These are phyloP conservation scores for Phlyctochytrium arcticum DNA, from an alignment of 192 early-diverging fungal genomes.

Conservation along the genomic window DNA sequence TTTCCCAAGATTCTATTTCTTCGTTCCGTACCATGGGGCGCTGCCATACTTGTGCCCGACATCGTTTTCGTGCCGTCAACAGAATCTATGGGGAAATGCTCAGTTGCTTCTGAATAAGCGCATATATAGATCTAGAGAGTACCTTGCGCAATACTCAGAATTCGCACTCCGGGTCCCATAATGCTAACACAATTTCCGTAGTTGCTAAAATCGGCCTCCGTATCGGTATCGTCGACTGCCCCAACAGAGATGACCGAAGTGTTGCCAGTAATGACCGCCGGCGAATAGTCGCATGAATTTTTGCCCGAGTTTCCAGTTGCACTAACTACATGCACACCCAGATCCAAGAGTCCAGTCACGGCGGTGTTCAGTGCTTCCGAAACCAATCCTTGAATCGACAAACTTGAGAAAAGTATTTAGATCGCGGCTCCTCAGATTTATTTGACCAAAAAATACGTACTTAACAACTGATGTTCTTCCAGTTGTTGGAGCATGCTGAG, in stretches of 20 bases:
- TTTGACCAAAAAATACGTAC: neutral
- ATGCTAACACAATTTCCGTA: conserved; percentile 57
- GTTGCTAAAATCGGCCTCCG: conserved; percentile 44
- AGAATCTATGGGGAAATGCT: conserved; percentile 32
- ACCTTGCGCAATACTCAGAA: conserved; percentile 7
- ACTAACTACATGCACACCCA: conserved; percentile 45
- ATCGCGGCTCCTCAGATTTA: neutral
- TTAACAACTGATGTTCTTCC: conserved; percentile 16
- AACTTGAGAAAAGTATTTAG: conserved; percentile 9
- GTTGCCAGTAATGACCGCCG: conserved; percentile 28
- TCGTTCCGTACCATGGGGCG: conserved; percentile 55
- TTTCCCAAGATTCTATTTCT: too few species aligned
- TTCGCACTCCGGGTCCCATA: conserved; percentile 56
- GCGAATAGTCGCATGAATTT: conserved; percentile 56
- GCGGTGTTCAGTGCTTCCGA: conserved; percentile 60
- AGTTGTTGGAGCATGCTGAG: conserved; percentile 5
- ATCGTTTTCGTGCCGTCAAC: conserved; percentile 1
- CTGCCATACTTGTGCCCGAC: conserved; percentile 59
- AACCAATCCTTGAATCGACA: conserved; percentile 78
- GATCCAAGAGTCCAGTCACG: conserved; percentile 22
- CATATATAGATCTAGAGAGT: too few species aligned
- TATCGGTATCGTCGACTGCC: conserved; percentile 21
- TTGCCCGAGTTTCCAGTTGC: conserved; percentile 34
- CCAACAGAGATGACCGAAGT: conserved; percentile 29
- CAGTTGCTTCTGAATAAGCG: too few species aligned